Base-by-base conservation (phyloP, 805 yeast genomes). In the Ogataea salicorniae region DNA sequence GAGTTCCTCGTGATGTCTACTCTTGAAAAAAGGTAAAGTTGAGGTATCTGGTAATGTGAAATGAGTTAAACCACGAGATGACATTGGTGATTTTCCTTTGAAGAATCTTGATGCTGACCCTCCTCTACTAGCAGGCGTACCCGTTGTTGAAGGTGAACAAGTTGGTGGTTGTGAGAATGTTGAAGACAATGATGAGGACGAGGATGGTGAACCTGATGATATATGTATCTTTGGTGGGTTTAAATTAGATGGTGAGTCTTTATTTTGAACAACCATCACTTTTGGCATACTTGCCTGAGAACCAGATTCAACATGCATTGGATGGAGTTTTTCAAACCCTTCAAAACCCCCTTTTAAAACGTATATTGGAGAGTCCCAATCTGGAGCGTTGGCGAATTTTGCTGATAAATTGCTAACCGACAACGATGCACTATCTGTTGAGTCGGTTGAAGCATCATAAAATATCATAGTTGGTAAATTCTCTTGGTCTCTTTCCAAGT, bases 1-100 rank as follows among this genome's bases (percentile, higher is more conserved):
- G 11, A 67, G 49, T 55, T 82, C 86, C 57, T 82, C 87, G 50
- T 80, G 78, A 70, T 74, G 77, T 39, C 75, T 60, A 6, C 73
- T 67, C 53, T 72, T 72, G 61, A 75, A 75, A 34, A 77, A 67
- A 53, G 75, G 81, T 52, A 57, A 59, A 51, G 46, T 61, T 20
- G 66, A 68, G 42, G 57, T 61, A 18, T 66, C 69, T 1, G 87
- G 87, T 34, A 82, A 67, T 34, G 71, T 68, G 55, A 82, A 82
- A 53, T 80, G 76, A 4, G 83, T 72, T 26, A 78, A 62, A 1
- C 70, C 69, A 6, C 75, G 75, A 1, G 75, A 46, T 13, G 54
- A 49, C 3, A 48, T 39, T 14, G 57, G 55, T 4, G 60, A 54
- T 34, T 44, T 46, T 18, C 46, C 45, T 34, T 41, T 49, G 49